Base-by-base conservation (phyloP, 345 rosid genomes). In the Eucalyptus pauciflora region DNA sequence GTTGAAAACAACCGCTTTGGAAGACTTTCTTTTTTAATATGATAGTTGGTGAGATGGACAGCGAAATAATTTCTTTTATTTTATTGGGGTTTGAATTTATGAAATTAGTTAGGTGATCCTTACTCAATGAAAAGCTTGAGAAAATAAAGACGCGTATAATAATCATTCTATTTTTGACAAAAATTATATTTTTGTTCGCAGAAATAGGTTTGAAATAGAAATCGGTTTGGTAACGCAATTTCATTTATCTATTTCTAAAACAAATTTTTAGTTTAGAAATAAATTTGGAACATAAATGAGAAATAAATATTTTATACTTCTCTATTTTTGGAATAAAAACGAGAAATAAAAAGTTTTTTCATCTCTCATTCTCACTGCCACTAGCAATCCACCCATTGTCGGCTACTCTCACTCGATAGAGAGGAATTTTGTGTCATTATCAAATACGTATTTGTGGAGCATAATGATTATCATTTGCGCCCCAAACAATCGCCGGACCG, bases 371-470 rank as follows among this genome's bases (percentile, higher is more conserved):
- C 58, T 52, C 58, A 52, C 0, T 18, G 2, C 41, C 4, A 37
- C 41, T 37, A 37, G 41, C 41, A 37, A 37, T 37, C 41, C 41
- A 37, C 41, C 41, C 41, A 37, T 3, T 4, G 41, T 37, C 41
- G 41, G 41, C 41, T 37, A 37, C 41, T 37, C 41, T 52, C 8
- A 52, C 22, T 18, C 7, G 18, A 52, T 52, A 52, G 0, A 22
- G 24, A 52, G 24, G 1, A 52, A 52, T 7, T 18, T 52, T 18
- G 4, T 52, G 0, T 52, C 0, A 52, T 52, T 52, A 52, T 52
- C 1, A 52, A 52, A 52, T 7, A 0, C 10, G 0, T 52, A 52
- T 20, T 1, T 52, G 0, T 52, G 0, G 2, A 18, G 0, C 0
- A 52, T 1, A 18, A 52, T 52, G 10, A 18, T 18, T 52, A 52